Evolutionary conservation across 352 stramenopile species (phyloP).

Genomic region (Saprolegnia parasitica): DNA sequence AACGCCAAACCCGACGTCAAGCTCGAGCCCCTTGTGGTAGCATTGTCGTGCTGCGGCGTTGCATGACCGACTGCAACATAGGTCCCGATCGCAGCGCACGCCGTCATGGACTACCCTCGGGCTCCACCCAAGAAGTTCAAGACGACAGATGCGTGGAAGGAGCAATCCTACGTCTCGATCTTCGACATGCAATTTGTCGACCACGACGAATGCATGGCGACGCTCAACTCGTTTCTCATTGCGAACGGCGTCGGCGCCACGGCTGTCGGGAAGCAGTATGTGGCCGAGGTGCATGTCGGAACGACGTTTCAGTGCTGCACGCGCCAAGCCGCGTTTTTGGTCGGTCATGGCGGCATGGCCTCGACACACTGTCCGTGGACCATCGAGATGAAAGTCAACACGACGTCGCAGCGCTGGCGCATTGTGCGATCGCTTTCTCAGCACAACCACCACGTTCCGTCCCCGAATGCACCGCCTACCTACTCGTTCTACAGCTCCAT

Average conservation of each 20-base stretch:
- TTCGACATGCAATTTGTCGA: neutral
- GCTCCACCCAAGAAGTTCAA: neutral
- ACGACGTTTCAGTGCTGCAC: neutral
- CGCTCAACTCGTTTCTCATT: neutral
- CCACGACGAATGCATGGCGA: neutral
- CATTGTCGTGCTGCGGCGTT: neutral
- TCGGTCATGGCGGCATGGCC: neutral
- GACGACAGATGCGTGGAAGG: neutral
- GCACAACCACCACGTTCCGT: neutral
- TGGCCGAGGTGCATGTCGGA: neutral
- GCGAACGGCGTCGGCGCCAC: neutral
- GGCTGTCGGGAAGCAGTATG: neutral
- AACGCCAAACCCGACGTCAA: neutral
- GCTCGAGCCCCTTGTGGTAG: no score
- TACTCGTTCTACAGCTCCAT: neutral
- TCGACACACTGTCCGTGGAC: neutral
- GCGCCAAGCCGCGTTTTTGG: neutral
- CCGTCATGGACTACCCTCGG: neutral
- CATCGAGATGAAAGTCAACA: neutral
- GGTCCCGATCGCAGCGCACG: neutral
- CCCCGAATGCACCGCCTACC: neutral
- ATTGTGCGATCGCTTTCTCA: neutral
- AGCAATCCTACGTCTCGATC: neutral
- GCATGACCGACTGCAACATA: neutral
- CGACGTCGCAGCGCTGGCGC: neutral